Base-by-base conservation (phyloP, 208 protist species). In the Trypanosoma cruzi region DNA sequence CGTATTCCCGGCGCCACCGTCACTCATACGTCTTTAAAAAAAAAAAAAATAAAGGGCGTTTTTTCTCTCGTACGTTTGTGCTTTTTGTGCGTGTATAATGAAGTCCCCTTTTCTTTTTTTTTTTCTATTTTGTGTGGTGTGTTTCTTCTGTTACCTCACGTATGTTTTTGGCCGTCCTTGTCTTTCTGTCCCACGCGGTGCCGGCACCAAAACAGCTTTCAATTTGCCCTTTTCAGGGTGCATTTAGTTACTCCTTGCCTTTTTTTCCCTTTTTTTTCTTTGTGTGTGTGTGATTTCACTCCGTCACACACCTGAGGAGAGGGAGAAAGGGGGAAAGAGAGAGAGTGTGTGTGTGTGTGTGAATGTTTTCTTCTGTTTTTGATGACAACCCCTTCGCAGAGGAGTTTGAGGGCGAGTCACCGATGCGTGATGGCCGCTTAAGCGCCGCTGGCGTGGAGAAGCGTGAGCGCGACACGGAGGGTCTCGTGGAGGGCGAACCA, bases 351-450 rank as follows among this genome's bases (percentile, higher is more conserved):
- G 52, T 37, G 36, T 29, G 13, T 22, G 2, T 56, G 2, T 31
- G 5, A 8, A 63, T 56, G 49, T 67, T 69, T 24, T 63, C 52
- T 28, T 68, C 42, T 37, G 61, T 69, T 29, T 64, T 75, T 46
- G 62, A 75, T 36, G 55, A 68, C 42, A 74, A 74, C 42, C 69
- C 69, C 14, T 64, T 74, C 29, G 69, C 61, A 4, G 69, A 74
- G 26, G 66, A 71, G 55, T 4, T 40, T 8, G 66, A 64, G 31
- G 48, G 11, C 22, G 66, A 57, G 55, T 16, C 24, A 0, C 13
- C 22, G 31, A 6, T 22, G 46, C 20, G 31, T 48, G 32, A 61
- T 24, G 32, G 0, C 36, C 40, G 5, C 16, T 0, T 8, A 24
- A 4, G 13, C 14, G 34, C 5, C 14, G 48, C 13, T 2, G 11